phyloP scores from a whole-genome alignment of 441 rosid genomes.

The Brassica hybrid region DNA sequence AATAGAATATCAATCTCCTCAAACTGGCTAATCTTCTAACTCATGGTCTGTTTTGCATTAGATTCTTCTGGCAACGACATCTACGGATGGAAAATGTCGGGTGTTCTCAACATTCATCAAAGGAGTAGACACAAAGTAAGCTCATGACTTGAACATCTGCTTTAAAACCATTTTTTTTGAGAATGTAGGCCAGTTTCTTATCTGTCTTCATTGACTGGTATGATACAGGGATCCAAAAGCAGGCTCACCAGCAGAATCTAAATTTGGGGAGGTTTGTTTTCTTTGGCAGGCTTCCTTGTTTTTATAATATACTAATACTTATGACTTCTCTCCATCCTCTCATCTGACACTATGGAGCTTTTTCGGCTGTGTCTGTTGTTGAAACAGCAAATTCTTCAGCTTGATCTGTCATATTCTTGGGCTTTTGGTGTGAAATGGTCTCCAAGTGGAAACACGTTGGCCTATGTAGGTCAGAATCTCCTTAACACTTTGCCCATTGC shows the following conservation, averaged over 20 bases:
- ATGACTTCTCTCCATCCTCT: neutral
- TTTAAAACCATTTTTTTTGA: too few relatives aligned
- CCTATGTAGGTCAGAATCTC: conserved; percentile 88
- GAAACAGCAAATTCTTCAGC: conserved; percentile 99
- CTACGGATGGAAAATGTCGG: conserved; percentile 97
- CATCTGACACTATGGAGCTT: conserved; percentile 12
- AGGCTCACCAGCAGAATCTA: conserved; percentile 70
- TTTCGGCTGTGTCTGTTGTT: too few relatives aligned
- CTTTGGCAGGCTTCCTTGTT: conserved; percentile 15
- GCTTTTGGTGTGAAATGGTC: conserved; percentile 99
- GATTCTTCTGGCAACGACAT: conserved; percentile 95
- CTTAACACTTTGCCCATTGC: conserved; percentile 16
- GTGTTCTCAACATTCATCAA: conserved; percentile 94
- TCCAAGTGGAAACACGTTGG: conserved; percentile 95
- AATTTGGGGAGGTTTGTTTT: conserved; percentile 89
- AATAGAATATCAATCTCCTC: neutral
- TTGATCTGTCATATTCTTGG: conserved; percentile 97
- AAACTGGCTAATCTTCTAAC: conserved; percentile 6
- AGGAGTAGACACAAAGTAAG: conserved; percentile 90
- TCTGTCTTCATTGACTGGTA: conserved; percentile 32
- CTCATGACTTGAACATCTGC: conserved; percentile 20
- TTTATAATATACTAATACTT: neutral
- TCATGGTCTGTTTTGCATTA: conserved; percentile 38
- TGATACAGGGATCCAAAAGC: conserved; percentile 71
- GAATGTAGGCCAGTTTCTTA: conserved; percentile 27